Evolutionary conservation across 2,329 filamentous ascomycete species (phyloP), one percentile per base, ranked within the genome.

Genomic region (Xylaria sp.): DNA sequence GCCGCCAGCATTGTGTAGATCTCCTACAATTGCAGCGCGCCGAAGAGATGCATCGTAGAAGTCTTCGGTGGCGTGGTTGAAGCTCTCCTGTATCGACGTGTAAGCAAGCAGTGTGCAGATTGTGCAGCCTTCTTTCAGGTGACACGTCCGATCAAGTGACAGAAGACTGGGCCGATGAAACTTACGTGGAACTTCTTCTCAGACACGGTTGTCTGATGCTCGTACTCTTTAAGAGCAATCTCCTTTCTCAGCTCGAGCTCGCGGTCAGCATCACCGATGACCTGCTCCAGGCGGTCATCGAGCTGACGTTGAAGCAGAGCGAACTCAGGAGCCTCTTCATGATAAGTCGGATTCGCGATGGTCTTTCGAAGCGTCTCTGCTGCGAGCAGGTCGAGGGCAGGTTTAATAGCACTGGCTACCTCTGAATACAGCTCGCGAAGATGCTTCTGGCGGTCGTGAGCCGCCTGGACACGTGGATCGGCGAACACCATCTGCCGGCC

Each of bases 371-470:
- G 74, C 55, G 77, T 81, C 39, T 84, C 79, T 56, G 84, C 81
- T 16, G 85, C 85, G 18, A 91, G 77, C 68, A 89, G 86, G 60
- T 85, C 83, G 11, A 89, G 76, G 8, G 85, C 80, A 13, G 83
- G 82, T 71, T 88, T 89, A 66, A 89, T 74, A 35, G 82, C 78
- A 66, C 83, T 81, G 60, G 84, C 80, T 55, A 90, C 81, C 59
- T 80, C 76, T n/a, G 83, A 80, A 72, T 84, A 90, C 23, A 79
- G 79, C 58, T 84, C 83, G 72, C 87, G 87, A 67, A 90, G 77
- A 66, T 88, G 82, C 65, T 87, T 80, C 70, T 87, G 83, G 57
- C 88, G 84, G 70, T 85, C 83, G 65, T 83, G 82, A 59, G 80
- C 79, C 54, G 82, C 82, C 70, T 85, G 83, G 56, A 81, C 78